Base-by-base conservation (phyloP, 139 green algal species). In the Pleodorina starrii region DNA sequence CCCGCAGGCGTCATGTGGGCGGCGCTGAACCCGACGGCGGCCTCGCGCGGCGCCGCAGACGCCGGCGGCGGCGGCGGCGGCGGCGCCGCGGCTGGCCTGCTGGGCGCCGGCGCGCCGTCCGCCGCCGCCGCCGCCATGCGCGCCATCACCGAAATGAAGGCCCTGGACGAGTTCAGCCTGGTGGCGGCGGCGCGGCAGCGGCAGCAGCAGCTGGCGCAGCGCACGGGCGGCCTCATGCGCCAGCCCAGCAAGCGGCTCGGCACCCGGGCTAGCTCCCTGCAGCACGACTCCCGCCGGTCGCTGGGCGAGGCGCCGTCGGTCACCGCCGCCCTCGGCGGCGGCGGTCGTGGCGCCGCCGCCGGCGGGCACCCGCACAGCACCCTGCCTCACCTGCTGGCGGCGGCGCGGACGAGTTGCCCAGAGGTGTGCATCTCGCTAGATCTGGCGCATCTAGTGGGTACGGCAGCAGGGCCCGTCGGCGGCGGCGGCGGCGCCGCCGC, bases 161-260 rank as follows among this genome's bases (percentile, higher is more conserved):
- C 11, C 10, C 14, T 66, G 38, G 83, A 88, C 83, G 83, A 88
- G 83, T 88, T 48, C 63, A 72, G 46, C 12, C 69, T 88, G 46
- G 83, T 88, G 83, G 66, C 44, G 35, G 83, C 83, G 66, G 83
- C 83, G 12, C 44, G 68, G 40, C 66, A 66, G 83, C 63, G 83
- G 68, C 83, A 88, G 48, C 46, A 83, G 75, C 75, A 63, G 73
- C 42, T 81, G 38, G 73, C 73, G 44, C 0, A 59, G 73, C 73
- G 42, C 9, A 60, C 43, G 10, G 29, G 54, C 7, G n/a, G n/a
- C n/a, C 43, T 81, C 4, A 17, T 25, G 2, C 5, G 25, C 5
- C 73, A 60, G 27, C 9, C 42, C 73, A 81, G 16, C 5, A 76
- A 76, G 68, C 46, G 46, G 32, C 63, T 73, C 32, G 29, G 16